Evolutionary conservation across 2,329 filamentous ascomycete genomes (phyloP), one percentile per base, ranked within the genome.

Genomic region (Nemania sp.): DNA sequence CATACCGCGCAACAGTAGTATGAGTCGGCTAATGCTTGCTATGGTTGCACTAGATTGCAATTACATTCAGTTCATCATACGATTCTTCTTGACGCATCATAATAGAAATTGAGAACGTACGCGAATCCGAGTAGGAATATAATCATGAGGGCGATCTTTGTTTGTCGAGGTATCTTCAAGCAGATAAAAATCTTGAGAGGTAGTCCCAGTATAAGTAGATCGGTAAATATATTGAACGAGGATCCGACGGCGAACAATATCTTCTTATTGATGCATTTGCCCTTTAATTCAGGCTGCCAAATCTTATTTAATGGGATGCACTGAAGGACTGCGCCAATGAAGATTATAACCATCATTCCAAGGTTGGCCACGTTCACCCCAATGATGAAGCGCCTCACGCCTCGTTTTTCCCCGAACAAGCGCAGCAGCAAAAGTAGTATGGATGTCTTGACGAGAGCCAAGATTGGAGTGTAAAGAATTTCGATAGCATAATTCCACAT

Each of bases 381-480:
- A 40, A 66, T 54, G 41, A 73, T 70, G 17, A 66, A 62, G 7
- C 64, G 59, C 24, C 67, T 64, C 1, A 75, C 64, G 19, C 57
- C 68, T 23, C 45, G 61, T 52, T 74, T 74, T 49, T 73, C 64
- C 15, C 71, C 63, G 43, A 71, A 69, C 1, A 78, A 68, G 1
- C 74, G 73, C 15, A 75, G 66, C n/a, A 77, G 67, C 53, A 77
- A 76, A n/a, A 78, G 56, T 3, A 78, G 68, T 15, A 77, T 66
- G 0, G 76, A 78, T 2, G 71, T 69, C 61, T 78, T 78, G 51
- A 77, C 71, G 8, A 78, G 66, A 3, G 74, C 73, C 2, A 78
- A 61, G 39, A 77, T 73, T 0, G 76, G 75, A 46, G 76, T 78
- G 65, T 78, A 78, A 2, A 75, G 62, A 7, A 76, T 61, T 37